phyloP scores from a whole-genome alignment of 495 filamentous ascomycete genomes.

The Hapsidospora chrysogenum region DNA sequence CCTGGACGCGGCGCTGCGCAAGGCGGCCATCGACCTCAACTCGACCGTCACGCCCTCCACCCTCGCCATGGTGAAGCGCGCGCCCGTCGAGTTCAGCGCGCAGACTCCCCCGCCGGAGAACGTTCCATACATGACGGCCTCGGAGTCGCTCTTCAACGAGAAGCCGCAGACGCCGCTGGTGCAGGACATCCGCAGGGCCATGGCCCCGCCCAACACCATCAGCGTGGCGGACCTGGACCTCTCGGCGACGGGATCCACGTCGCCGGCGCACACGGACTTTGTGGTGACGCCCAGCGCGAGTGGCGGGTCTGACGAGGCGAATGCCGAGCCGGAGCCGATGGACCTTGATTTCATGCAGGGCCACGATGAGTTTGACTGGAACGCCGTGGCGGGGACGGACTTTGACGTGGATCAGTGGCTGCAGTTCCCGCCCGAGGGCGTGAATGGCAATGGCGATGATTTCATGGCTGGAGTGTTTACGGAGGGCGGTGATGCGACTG shows the following conservation, averaged over 20 bases:
- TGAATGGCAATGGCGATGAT: constrained; percentile 5
- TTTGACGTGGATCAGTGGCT: constrained; percentile 29
- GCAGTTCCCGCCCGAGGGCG: constrained; percentile 21
- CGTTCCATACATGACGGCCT: constrained; percentile 13
- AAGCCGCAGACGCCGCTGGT: neutral
- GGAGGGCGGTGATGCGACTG: neutral
- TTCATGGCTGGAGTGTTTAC: constrained; percentile 5
- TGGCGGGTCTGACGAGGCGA: constrained; percentile 7
- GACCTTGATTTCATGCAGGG: constrained; percentile 13
- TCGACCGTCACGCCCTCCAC: neutral
- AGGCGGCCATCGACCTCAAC: constrained; percentile 46
- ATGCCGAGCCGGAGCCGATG: constrained; percentile 5
- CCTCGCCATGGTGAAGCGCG: constrained; percentile 1
- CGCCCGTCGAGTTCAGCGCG: neutral
- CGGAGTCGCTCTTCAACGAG: constrained; percentile 11
- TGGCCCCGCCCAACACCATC: constrained; percentile 5
- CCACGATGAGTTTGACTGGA: constrained; percentile 20
- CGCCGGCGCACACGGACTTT: constrained; percentile 15
- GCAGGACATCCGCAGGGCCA: neutral
- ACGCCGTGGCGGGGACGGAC: constrained; percentile 15
- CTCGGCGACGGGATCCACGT: constrained; percentile 3
- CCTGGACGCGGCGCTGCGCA: constrained; percentile 67
- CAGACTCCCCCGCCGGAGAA: constrained; percentile 26
- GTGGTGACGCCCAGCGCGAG: constrained; percentile 17
- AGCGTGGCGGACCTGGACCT: constrained; percentile 1